Base-by-base conservation (phyloP, 2,329 filamentous ascomycete genomes). In the Epichloe brachyelytri region DNA sequence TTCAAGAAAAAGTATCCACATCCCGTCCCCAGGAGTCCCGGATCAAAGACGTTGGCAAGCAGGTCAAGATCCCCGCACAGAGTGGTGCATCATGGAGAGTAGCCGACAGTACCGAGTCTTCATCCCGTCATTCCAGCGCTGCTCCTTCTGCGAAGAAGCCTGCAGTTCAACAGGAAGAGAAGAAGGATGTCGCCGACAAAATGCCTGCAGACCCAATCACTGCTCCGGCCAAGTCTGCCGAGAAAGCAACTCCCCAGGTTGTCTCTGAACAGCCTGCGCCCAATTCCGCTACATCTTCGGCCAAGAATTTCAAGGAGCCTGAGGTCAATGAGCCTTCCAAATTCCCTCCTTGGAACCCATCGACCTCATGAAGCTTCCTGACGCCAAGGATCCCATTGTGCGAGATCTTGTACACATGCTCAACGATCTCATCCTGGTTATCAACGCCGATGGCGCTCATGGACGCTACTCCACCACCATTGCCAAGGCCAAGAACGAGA, bases 321-420 rank as follows among this genome's bases (percentile, higher is more conserved):
- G 79, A 84, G 64, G 79, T 84, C 55, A 76, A 85, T 62, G 79
- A 83, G 68, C 81, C 78, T 36, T 85, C 80, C 38, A 74, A 71
- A 54, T 78, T 78, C 63, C 80, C 79, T 50, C 78, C 43, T 71
- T 83, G 19, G 71, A 82, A 54, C 80, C 81, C 15, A 88, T 97
- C 58, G 87, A 95, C 63, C 81, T 89, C 54, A 72, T 96, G 53
- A 78, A 78, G 48, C 78, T 94, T 22, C 76, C 80, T 50, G 79
- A 88, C 60, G 88, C 86, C 49, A 80, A 83, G 53, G 91, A 97
- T 65, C 86, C 88, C 30, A 78, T 95, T 37, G 86, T 97, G 20
- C 89, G 96, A 68, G 88, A 97, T 62, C 76, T 98, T 5, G 88
- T 95, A 53, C 91, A 88, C 71, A 91, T 95, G 71, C 78, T 98